Base-by-base conservation (phyloP, 345 rosid genomes). In the Heritiera littoralis region DNA sequence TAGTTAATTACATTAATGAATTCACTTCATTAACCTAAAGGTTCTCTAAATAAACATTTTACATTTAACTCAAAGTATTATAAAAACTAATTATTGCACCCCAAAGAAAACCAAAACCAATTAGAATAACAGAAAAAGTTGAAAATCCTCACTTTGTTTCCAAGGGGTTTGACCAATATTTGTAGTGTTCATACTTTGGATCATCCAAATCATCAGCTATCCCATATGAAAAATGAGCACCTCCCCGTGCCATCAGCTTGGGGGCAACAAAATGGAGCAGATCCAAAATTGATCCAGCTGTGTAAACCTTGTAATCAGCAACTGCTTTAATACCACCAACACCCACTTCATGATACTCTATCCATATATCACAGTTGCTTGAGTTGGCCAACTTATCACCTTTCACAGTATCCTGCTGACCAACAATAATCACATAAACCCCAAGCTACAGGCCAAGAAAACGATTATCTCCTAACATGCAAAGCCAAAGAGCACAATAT, bases 121-220 rank as follows among this genome's bases (percentile, higher is more conserved):
- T 1, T 55, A 30, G 58, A 72, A 74, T n/a, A 63, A 78, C 10
- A 9, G 46, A 40, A 3, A 48, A 54, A 58, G 71, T 28, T 32
- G 59, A 64, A 66, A 67, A 18, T 43, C n/a, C 90, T 87, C 68
- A 89, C 94, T 78, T 88, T 35, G 92, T 91, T 84, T 91, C 94
- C 45, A 91, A 85, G 46, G 94, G 94, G 81, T 91, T 89, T 69
- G 94, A 91, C 94, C 94, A 91, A 77, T 88, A 88, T 80, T 84
- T 88, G 83, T 86, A 89, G 74, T 91, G 92, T 35, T 80, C 35
- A 78, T 91, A 91, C 71, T 89, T 87, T 15, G 89, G 87, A 81
- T 89, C 92, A 80, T 89, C 89, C 85, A 89, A 84, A 83, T 91
- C 72, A 63, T 88, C 88, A 32, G 94, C 92, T 83, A 91, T 91